These are phyloP conservation scores for Melampsora larici-populina DNA, from an alignment of 1,284 basidiomycete species.

Conservation along the genomic window DNA sequence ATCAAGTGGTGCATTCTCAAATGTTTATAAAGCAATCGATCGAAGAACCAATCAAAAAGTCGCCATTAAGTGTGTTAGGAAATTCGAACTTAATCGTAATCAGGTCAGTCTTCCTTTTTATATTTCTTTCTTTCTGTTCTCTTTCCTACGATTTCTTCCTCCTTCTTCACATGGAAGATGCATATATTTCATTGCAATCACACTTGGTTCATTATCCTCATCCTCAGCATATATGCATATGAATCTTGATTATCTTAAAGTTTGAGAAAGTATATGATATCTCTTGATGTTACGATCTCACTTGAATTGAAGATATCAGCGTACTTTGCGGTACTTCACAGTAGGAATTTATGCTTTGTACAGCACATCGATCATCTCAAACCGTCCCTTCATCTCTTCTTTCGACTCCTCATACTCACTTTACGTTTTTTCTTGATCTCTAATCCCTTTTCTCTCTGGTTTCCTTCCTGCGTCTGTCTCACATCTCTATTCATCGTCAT, in stretches of 20 bases:
- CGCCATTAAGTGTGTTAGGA: conserved; percentile 81
- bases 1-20: conserved; percentile 80
- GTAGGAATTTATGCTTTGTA: no score
- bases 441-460: background rate
- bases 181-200: background rate
- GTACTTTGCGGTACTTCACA: no score
- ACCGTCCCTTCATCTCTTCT: no score
- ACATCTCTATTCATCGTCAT: conserved; percentile 8
- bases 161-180: background rate
- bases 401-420: background rate
- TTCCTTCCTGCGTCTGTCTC: conserved; percentile 7
- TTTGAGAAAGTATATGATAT: no score
- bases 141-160: conserved; percentile 5
- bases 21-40: conserved; percentile 92
- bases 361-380: no score
- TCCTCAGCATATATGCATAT: background rate
- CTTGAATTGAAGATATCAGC: no score
- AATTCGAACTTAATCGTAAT: conserved; percentile 86
- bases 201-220: background rate
- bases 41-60: conserved; percentile 73
- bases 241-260: background rate
- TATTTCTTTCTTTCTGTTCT: background rate
- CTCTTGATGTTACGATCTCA: no score
- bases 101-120: conserved; percentile 68
- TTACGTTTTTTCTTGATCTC: background rate